Evolutionary conservation across 768 basidiomycete species (phyloP).

Genomic region (Mycena haematopus): DNA sequence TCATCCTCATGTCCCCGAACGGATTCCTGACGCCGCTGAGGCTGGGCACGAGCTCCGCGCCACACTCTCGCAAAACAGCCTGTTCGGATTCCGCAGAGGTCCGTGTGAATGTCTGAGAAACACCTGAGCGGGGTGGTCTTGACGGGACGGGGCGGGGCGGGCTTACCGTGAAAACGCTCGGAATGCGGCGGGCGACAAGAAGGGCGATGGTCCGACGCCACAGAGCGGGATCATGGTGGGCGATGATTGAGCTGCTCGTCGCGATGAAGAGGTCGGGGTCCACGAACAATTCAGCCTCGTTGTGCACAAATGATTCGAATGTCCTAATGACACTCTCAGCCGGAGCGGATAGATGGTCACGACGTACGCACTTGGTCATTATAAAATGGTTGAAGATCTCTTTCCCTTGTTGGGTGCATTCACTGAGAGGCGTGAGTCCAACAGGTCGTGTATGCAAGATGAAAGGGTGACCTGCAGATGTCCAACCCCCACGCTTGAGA

Average conservation of each 20-base stretch:
- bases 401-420: neutral
- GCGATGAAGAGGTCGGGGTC: constrained; percentile 19
- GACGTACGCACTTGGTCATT: neutral
- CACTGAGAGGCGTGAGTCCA: constrained; percentile 4
- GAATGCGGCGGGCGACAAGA: constrained; percentile 13
- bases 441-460: neutral
- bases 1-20: constrained; percentile 16
- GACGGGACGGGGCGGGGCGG: neutral
- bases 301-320: constrained; percentile 18
- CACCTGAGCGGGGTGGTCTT: neutral
- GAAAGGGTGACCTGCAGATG: constrained; percentile 7
- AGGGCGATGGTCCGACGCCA: constrained; percentile 17
- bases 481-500: neutral
- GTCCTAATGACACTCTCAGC: neutral
- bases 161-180: constrained; percentile 19
- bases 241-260: neutral
- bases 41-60: constrained; percentile 10
- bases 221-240: neutral
- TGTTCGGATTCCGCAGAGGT: neutral
- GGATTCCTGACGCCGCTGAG: constrained; percentile 14
- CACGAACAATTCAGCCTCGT: constrained; percentile 18
- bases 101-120: neutral
- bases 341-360: neutral
- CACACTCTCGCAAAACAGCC: constrained; percentile 14
- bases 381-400: constrained; percentile 6